A percentile compares a stretch with the other conserved stretches of the same genome.
phyloP scores from a whole-genome alignment of 179 eudicot species.

The Sideroxylon spinosum region DNA sequence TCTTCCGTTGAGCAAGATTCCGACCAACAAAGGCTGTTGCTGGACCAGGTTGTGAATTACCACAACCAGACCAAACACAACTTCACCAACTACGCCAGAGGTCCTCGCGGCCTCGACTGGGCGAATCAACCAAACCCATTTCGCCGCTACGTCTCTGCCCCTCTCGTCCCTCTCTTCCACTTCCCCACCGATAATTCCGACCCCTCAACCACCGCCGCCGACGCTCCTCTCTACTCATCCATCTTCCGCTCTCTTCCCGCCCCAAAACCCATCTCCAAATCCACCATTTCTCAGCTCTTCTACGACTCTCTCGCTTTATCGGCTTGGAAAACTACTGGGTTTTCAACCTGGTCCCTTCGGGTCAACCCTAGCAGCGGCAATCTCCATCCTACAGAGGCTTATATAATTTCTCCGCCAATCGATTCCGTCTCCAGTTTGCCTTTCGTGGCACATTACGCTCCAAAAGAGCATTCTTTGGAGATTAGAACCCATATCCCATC shows the following conservation, averaged over 20 bases:
- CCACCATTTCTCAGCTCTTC: slow-evolving; percentile 63
- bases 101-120: slow-evolving; percentile 79
- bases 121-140: slow-evolving; percentile 92
- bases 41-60: slow-evolving; percentile 47
- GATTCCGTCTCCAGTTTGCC: slow-evolving; percentile 37
- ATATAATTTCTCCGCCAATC: slow-evolving; percentile 57
- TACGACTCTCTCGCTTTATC: slow-evolving; percentile 80
- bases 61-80: slow-evolving; percentile 84
- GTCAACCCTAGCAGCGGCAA: slow-evolving; percentile 96
- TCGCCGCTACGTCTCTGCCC: slow-evolving; percentile 58
- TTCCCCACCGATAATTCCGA: slow-evolving; percentile 23
- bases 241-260: slow-evolving; percentile 48
- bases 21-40: slow-evolving; percentile 1
- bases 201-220: slow-evolving; percentile 4
- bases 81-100: slow-evolving; percentile 54
- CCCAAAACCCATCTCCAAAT: slow-evolving; percentile 47
- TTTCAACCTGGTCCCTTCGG: slow-evolving; percentile 81
- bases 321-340: slow-evolving; percentile 81
- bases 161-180: slow-evolving; percentile 57
- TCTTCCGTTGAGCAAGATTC: slow-evolving; percentile 4
- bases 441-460: slow-evolving; percentile 89
- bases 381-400: slow-evolving; percentile 89
- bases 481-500: slow-evolving; percentile 53
- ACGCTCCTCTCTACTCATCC: slow-evolving; percentile 41
- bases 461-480: slow-evolving; percentile 79